Conservation (phyloP, 805 yeast genomes). For the Lachancea quebecensis region DNA sequence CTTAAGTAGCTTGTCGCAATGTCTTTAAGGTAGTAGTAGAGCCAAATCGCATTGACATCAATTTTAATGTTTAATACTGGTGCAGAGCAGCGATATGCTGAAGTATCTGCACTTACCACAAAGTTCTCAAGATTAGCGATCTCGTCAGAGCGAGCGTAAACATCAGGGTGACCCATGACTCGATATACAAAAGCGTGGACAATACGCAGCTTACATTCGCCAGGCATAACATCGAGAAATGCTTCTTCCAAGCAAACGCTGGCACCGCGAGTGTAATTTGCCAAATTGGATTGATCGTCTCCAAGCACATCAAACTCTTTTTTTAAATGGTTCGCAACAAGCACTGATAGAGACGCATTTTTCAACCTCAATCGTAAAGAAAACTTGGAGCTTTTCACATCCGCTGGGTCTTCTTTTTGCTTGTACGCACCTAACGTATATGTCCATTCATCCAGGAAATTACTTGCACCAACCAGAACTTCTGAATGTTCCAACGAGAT, state of each 20-base stretch:
- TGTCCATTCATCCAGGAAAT: neutral
- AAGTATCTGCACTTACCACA: neutral
- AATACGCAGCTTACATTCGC: conserved; percentile 12
- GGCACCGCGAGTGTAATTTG: conserved; percentile 22
- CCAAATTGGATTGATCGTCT: conserved; percentile 13
- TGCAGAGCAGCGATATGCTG: conserved; percentile 6
- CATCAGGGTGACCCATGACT: conserved; percentile 16
- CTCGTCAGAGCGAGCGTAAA: conserved; percentile 11
- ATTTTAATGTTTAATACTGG: conserved; percentile 22
- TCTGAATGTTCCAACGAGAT: conserved; percentile 19
- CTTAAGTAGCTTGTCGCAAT: conserved; percentile 10
- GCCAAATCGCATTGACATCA: conserved; percentile 29
- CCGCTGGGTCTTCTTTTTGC: neutral
- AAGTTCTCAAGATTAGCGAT: conserved; percentile 16
- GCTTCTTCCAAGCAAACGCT: conserved; percentile 20
- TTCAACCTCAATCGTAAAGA: conserved; percentile 22
- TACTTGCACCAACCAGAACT: conserved; percentile 13
- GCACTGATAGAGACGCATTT: conserved; percentile 18
- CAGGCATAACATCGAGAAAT: conserved; percentile 8
- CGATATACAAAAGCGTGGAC: conserved; percentile 16
- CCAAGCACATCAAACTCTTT: conserved; percentile 21
- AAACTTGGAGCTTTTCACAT: neutral
- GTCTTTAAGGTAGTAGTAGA: conserved; percentile 16
- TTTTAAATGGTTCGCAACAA: conserved; percentile 20
- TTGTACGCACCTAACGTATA: neutral